Conservation (phyloP, 257 asterid genomes). For the Solanum pimpinellifolium region DNA sequence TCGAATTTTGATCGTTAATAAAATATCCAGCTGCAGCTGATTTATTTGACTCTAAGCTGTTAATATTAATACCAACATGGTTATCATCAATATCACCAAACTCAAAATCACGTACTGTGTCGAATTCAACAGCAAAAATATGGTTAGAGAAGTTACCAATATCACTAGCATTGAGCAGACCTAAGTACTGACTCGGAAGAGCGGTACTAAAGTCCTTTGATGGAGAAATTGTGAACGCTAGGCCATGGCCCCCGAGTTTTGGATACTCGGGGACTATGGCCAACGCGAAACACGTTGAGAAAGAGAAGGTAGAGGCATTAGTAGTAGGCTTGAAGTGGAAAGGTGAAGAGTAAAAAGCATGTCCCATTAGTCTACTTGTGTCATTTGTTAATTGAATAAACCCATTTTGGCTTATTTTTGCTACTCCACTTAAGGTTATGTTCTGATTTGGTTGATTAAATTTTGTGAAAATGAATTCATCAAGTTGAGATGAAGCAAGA, state of each 20-base stretch:
- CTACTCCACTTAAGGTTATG: conserved; percentile 21
- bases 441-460: not conserved
- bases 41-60: conserved; percentile 29
- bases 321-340: conserved; percentile 28
- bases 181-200: conserved; percentile 57
- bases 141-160: conserved; percentile 44
- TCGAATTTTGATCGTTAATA: conserved; percentile 1
- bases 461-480: not conserved
- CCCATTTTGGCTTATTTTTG: conserved; percentile 24
- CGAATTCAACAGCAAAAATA: conserved; percentile 58
- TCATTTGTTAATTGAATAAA: conserved; percentile 34
- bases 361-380: conserved; percentile 32
- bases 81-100: conserved; percentile 43
- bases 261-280: conserved; percentile 51
- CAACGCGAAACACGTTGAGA: conserved; percentile 50
- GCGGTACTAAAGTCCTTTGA: conserved; percentile 16
- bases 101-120: conserved; percentile 54
- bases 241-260: conserved; percentile 52
- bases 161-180: conserved; percentile 36
- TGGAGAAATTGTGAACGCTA: conserved; percentile 40
- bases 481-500: not conserved
- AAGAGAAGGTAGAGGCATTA: conserved; percentile 21
- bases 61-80: conserved; percentile 45
- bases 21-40: conserved; percentile 37
- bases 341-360: conserved; percentile 35